phyloP scores from a whole-genome alignment of 2,329 filamentous ascomycete genomes.

The Penicillium sp. region DNA sequence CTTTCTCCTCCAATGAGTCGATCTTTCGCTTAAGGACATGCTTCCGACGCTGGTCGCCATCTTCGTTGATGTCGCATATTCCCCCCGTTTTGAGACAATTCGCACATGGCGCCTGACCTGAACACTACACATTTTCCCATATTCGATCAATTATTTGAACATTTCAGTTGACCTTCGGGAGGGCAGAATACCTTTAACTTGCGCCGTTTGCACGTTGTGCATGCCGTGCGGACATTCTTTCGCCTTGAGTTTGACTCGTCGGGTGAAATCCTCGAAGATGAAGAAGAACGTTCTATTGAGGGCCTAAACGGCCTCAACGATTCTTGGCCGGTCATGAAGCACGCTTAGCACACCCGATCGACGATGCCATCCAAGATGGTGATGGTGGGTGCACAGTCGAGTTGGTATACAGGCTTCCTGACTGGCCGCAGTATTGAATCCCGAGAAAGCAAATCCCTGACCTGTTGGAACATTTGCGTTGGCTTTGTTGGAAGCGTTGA shows the following conservation, averaged over 20 bases:
- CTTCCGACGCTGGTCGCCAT: conserved; percentile 16
- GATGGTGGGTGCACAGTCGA: background rate
- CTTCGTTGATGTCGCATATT: conserved; percentile 6
- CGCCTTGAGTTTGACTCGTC: background rate
- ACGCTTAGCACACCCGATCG: background rate
- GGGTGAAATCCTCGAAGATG: background rate
- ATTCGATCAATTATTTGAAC: background rate
- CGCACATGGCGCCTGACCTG: conserved; percentile 9
- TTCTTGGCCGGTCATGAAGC: background rate
- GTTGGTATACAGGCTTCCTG: background rate
- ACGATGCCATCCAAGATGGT: background rate
- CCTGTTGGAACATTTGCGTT: background rate
- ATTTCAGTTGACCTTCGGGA: background rate
- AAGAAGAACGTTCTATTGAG: background rate
- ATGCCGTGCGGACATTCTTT: background rate
- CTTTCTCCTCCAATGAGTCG: conserved; percentile 27
- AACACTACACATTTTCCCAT: conserved; percentile 1
- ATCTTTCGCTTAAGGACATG: conserved; percentile 29
- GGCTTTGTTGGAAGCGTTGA: background rate
- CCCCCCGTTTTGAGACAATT: conserved; percentile 5
- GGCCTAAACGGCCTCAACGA: background rate
- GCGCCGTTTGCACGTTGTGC: background rate
- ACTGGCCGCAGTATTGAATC: background rate
- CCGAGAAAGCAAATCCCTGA: background rate
- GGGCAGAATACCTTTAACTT: background rate